Conservation (phyloP, 768 basidiomycete genomes). For the Vararia minispora region DNA sequence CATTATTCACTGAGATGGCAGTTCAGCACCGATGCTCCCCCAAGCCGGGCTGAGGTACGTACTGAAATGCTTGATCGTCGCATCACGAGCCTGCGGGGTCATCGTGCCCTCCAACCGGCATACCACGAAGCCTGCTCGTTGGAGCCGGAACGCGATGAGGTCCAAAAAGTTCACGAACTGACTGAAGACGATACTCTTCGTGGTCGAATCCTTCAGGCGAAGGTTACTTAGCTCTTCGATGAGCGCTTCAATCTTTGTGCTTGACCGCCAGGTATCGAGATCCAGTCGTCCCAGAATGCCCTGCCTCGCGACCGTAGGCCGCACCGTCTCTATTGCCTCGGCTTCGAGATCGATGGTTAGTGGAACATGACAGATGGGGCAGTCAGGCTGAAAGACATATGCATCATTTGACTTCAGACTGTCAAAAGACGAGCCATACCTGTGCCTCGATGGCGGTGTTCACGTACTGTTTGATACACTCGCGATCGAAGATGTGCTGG, state of each 20-base stretch:
- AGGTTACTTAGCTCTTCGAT: conserved; percentile 88
- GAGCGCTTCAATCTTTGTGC: conserved; percentile 95
- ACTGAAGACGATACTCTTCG: conserved; percentile 94
- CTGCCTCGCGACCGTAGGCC: conserved; percentile 49
- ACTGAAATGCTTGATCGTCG: conserved; percentile 94
- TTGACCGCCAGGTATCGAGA: conserved; percentile 84
- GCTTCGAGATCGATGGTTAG: conserved; percentile 95
- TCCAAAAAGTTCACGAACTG: conserved; percentile 94
- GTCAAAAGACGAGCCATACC: conserved; percentile 16
- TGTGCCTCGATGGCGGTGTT: conserved; percentile 62
- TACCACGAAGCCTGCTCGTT: conserved; percentile 86
- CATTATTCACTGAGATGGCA: conserved; percentile 63
- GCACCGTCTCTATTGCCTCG: conserved; percentile 78
- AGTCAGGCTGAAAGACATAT: conserved; percentile 51
- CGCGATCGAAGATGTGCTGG: conserved; percentile 89
- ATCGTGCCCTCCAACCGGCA: conserved; percentile 95
- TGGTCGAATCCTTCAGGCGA: conserved; percentile 74
- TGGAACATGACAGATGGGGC: conserved; percentile 89
- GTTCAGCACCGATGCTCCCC: conserved; percentile 2
- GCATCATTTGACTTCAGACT: not conserved
- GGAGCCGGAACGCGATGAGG: conserved; percentile 84
- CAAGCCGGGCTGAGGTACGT: conserved; percentile 17
- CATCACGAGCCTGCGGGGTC: conserved; percentile 92
- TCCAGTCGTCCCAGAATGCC: conserved; percentile 90
- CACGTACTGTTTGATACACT: conserved; percentile 91